phyloP scores from a whole-genome alignment of 1,139 yeast genomes.

The Yamadazyma trypodendri region DNA sequence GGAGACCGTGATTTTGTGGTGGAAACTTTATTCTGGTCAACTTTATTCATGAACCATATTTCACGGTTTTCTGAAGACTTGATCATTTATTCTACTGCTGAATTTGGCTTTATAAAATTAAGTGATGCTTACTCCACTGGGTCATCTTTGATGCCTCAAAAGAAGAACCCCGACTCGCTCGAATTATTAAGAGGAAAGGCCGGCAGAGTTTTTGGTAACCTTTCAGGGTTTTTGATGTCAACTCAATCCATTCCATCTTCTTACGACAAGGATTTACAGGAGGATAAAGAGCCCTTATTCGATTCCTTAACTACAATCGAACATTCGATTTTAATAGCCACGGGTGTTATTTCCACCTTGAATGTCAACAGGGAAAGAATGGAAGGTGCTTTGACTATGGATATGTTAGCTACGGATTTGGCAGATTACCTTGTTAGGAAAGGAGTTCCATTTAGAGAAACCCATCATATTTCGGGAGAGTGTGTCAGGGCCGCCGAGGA shows the following conservation, averaged over 20 bases:
- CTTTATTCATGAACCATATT: slow-evolving; percentile 90
- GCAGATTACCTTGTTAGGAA: slow-evolving; percentile 97
- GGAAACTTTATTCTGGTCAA: slow-evolving; percentile 97
- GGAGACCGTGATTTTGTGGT: slow-evolving; percentile 97
- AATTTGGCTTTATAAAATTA: slow-evolving; percentile 87
- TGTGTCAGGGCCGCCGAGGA: slow-evolving; percentile 92
- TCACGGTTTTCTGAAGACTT: slow-evolving; percentile 93
- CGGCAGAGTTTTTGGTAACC: slow-evolving; percentile 93
- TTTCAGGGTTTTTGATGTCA: slow-evolving; percentile 95
- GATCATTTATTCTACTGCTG: slow-evolving; percentile 94
- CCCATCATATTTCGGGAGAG: slow-evolving; percentile 97
- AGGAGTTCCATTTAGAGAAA: slow-evolving; percentile 98
- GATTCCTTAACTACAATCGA: slow-evolving; percentile 89
- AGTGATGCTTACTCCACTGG: slow-evolving; percentile 99
- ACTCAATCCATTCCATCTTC: slow-evolving; percentile 95
- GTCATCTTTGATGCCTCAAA: slow-evolving; percentile 97
- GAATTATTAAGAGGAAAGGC: slow-evolving; percentile 95
- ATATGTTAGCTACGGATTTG: slow-evolving; percentile 97
- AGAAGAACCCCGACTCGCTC: slow-evolving; percentile 95
- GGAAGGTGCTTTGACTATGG: slow-evolving; percentile 92
- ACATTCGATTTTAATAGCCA: slow-evolving; percentile 89
- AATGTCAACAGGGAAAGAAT: slow-evolving; percentile 68
- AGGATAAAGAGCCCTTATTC: slow-evolving; percentile 95
- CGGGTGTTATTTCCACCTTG: slow-evolving; percentile 92
- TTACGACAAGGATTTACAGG: slow-evolving; percentile 97